Evolutionary conservation across 495 filamentous ascomycete genomes (phyloP).

Genomic region (Neurospora terricola): DNA sequence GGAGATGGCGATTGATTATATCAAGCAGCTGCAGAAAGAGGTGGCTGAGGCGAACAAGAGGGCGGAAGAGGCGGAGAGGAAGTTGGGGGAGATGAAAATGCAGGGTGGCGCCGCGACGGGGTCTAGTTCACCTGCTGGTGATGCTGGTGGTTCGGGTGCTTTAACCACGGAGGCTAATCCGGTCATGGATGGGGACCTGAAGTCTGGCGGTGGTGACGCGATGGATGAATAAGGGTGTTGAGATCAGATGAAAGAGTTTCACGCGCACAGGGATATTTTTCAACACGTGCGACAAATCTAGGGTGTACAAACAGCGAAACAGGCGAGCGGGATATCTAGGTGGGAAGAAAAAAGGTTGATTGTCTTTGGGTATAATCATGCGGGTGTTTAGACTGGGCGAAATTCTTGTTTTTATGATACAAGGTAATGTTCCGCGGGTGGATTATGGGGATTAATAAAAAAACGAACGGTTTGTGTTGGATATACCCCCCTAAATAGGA

Average conservation of each 20-base stretch:
- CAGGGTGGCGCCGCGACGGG: neutral
- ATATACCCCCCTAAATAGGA: neutral
- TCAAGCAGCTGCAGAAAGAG: conserved; percentile 71
- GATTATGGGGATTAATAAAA: neutral
- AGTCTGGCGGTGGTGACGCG: neutral
- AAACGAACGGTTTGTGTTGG: neutral
- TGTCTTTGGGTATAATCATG: neutral
- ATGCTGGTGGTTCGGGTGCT: neutral
- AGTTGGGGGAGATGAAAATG: conserved; percentile 26
- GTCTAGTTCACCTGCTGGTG: neutral
- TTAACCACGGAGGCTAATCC: neutral
- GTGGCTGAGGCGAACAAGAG: conserved; percentile 55
- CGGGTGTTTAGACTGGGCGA: neutral
- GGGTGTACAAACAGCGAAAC: neutral
- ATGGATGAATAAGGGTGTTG: neutral
- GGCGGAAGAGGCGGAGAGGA: conserved; percentile 54
- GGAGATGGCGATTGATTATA: conserved; percentile 92
- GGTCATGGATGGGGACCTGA: neutral
- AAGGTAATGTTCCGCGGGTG: neutral
- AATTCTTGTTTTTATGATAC: neutral
- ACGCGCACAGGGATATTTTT: neutral
- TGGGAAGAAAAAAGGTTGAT: neutral
- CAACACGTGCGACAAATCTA: neutral
- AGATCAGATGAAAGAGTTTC: neutral
- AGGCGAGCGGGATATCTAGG: neutral